Base-by-base conservation (phyloP, 2,329 filamentous ascomycete genomes). In the Neopestalotiopsis clavispora region DNA sequence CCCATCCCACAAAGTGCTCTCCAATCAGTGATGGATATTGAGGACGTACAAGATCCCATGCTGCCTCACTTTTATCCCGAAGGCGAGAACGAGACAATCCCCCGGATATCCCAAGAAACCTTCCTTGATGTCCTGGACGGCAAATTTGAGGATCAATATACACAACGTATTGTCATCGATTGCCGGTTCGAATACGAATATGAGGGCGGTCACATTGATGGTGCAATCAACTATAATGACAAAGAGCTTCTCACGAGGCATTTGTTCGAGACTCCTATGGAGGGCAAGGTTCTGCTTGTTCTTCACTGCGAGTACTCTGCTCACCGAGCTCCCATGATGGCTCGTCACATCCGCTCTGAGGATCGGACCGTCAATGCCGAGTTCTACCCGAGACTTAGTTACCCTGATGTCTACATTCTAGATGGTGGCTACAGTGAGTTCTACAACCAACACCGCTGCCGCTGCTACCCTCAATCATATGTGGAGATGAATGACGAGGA, bases 171-270 rank as follows among this genome's bases (percentile, higher is more conserved):
- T 80, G 87, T 99, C 76, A 92, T 99, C 76, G 96, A 99, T 81
- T 99, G 96, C 80, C 93, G 96, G 23, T 99, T 99, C 78, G 96
- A 99, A 85, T 99, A 99, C 80, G 96, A 99, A 82, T 99, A 97
- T 79, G 92, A 97, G 17, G 96, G 96, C 68, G 96, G 96, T 42
- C 96, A 99, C 80, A 98, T 99, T 77, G 89, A 94, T 74, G 93
- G 93, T 20, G 96, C 96, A 58, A 86, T 97, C 82, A 99, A 99
- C 84, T 96, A 94, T 85, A 98, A 97, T 82, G 94, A 98, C 84
- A 98, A 98, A 82, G 95, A 99, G 76, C 84, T 92, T 70, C 86
- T 99, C 69, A 90, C 94, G 9, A 85, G 86, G 67, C 90, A 95
- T 73, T 88, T 99, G 63, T 97, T 99, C 80, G 83, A 89, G 68